These are phyloP conservation scores for Aspergillus candidus DNA, from an alignment of 2,329 filamentous ascomycete genomes.

Conservation along the genomic window DNA sequence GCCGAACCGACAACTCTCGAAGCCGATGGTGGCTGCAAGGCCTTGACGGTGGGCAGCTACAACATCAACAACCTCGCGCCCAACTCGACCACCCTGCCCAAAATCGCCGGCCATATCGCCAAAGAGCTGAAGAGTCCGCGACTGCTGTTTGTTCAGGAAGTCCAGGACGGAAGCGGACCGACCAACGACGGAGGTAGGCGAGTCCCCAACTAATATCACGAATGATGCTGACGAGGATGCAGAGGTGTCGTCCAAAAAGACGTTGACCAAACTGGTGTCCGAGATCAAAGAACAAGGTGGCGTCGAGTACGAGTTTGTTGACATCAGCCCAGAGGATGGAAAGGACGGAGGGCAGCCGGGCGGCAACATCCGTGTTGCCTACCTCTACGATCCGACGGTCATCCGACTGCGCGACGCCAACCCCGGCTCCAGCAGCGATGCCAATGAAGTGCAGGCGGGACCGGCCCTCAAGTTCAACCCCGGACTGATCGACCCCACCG, in stretches of 20 bases:
- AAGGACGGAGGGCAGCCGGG: constrained; percentile 61
- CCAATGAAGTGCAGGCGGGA: constrained; percentile 53
- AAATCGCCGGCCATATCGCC: constrained; percentile 60
- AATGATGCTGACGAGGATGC: not conserved
- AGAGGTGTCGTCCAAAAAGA: constrained; percentile 52
- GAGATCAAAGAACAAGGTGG: constrained; percentile 49
- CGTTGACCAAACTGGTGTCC: constrained; percentile 50
- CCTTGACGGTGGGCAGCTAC: constrained; percentile 60
- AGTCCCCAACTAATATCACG: not conserved
- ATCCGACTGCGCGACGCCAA: constrained; percentile 56
- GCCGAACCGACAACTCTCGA: constrained; percentile 50
- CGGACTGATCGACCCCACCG: constrained; percentile 59
- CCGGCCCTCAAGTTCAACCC: constrained; percentile 62
- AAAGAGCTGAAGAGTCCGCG: constrained; percentile 58
- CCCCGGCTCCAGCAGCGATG: constrained; percentile 49
- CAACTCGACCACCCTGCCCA: constrained; percentile 49
- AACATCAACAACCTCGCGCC: constrained; percentile 65
- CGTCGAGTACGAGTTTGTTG: constrained; percentile 52
- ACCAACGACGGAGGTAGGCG: constrained; percentile 52
- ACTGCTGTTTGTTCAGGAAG: constrained; percentile 63
- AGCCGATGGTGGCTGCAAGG: constrained; percentile 48
- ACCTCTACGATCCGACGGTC: constrained; percentile 59
- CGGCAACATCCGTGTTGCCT: constrained; percentile 66
- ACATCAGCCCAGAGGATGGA: constrained; percentile 55
- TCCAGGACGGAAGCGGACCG: constrained; percentile 61